These are phyloP conservation scores for Barnettozyma sucrosica DNA, from an alignment of 805 yeast species.

Conservation along the genomic window DNA sequence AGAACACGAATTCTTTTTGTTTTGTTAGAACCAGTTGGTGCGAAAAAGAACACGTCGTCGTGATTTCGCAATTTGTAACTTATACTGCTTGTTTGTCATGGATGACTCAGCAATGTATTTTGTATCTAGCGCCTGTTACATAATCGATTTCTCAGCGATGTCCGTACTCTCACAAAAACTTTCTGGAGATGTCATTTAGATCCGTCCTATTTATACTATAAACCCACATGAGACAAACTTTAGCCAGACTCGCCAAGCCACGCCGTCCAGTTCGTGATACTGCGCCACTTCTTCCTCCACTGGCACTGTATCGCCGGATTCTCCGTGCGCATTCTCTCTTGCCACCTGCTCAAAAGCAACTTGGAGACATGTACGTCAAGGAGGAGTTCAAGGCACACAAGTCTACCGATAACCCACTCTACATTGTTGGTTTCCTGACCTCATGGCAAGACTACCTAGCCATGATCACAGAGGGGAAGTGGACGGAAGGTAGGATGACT, in stretches of 20 bases:
- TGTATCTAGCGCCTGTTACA: too few species aligned
- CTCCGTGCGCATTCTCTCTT: slow-evolving; percentile 71
- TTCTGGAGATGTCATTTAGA: too few species aligned
- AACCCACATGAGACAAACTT: slow-evolving; percentile 12
- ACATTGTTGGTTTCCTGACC: slow-evolving; percentile 87
- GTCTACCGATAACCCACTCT: slow-evolving; percentile 78
- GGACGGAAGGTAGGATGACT: slow-evolving; percentile 61
- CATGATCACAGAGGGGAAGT: slow-evolving; percentile 51
- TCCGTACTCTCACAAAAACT: too few species aligned
- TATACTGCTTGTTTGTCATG: neutral
- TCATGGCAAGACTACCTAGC: slow-evolving; percentile 88
- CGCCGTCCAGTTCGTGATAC: slow-evolving; percentile 18
- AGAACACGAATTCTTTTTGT: neutral
- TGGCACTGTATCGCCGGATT: slow-evolving; percentile 70
- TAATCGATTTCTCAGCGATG: too few species aligned
- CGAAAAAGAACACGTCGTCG: neutral
- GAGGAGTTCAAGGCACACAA: slow-evolving; percentile 86
- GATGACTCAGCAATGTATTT: neutral
- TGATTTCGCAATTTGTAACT: neutral
- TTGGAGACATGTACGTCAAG: slow-evolving; percentile 88
- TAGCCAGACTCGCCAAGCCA: slow-evolving; percentile 12
- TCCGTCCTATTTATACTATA: neutral
- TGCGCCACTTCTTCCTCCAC: slow-evolving; percentile 73
- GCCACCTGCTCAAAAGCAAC: slow-evolving; percentile 61
- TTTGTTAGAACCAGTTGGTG: neutral